Evolutionary conservation across 2,329 filamentous ascomycete genomes (phyloP).

Genomic region (Colletotrichum lindemuthianum): DNA sequence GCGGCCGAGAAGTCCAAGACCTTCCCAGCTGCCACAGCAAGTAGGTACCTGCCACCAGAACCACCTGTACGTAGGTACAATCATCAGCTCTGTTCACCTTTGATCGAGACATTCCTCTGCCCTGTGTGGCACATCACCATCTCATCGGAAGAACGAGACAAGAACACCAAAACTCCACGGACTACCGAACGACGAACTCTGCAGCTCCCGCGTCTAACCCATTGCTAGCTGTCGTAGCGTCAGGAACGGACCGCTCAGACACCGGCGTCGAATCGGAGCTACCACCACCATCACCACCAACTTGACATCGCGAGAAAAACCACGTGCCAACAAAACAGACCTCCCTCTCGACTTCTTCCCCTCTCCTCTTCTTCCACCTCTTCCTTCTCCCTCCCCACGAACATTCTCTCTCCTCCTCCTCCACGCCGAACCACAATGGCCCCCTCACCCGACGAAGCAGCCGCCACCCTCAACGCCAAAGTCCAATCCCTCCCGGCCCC

Average conservation of each 20-base stretch:
- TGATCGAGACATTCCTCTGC: no score
- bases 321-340: not conserved
- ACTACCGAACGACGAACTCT: constrained; percentile 16
- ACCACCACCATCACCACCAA: no score
- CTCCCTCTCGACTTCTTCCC: not conserved
- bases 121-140: no score
- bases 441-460: constrained; percentile 37
- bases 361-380: not conserved
- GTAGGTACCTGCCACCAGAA: no score
- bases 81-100: no score
- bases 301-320: not conserved
- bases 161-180: constrained; percentile 15
- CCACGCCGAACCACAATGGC: constrained; percentile 36
- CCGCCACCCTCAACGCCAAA: constrained; percentile 31
- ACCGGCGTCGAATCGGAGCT: no score
- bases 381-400: not conserved
- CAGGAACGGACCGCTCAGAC: constrained; percentile 34
- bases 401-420: not conserved
- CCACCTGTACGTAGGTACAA: no score
- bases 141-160: not conserved
- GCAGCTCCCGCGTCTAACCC: not conserved
- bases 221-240: not conserved
- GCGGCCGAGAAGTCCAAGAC: constrained; percentile 3
- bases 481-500: constrained; percentile 42
- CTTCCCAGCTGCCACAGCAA: not conserved